A percentile compares a stretch with the other conserved stretches of the same genome.
phyloP scores from a whole-genome alignment of 2,329 filamentous ascomycete species.

The Aspergillus pseudonomiae region DNA sequence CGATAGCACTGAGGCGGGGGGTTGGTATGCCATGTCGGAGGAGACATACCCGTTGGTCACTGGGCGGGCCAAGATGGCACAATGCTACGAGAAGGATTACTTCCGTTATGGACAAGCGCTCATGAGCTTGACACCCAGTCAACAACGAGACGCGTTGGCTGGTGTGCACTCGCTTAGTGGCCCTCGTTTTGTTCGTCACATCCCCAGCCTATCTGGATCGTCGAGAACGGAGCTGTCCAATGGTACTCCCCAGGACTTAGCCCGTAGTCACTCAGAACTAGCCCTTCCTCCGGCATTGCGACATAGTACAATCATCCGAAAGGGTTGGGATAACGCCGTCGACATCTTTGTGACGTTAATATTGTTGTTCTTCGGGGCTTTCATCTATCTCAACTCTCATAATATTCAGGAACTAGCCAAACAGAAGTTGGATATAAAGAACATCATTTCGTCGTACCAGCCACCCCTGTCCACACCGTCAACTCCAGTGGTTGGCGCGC shows the following conservation, averaged over 20 bases:
- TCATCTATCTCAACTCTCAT: conserved; percentile 48
- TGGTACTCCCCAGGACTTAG: conserved; percentile 42
- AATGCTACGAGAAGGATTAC: conserved; percentile 59
- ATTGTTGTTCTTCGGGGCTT: conserved; percentile 43
- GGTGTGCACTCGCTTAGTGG: conserved; percentile 70
- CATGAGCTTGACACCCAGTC: conserved; percentile 43
- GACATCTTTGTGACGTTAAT: conserved; percentile 49
- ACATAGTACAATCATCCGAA: conserved; percentile 49
- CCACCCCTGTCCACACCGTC: conserved; percentile 41
- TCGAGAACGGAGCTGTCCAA: conserved; percentile 38
- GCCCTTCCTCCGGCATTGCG: conserved; percentile 44
- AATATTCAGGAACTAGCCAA: conserved; percentile 45
- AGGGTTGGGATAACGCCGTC: conserved; percentile 48
- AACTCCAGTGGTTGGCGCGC: conserved; percentile 37
- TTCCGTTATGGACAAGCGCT: conserved; percentile 41
- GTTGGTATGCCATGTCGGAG: conserved; percentile 94
- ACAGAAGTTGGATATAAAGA: conserved; percentile 50
- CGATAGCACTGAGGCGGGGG: conserved; percentile 81
- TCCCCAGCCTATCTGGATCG: conserved; percentile 51
- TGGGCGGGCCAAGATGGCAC: conserved; percentile 63
- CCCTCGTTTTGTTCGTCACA: conserved; percentile 39
- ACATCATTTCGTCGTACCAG: conserved; percentile 45
- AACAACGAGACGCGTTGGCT: conserved; percentile 65
- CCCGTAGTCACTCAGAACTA: conserved; percentile 39
- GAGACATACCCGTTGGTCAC: conserved; percentile 82